Evolutionary conservation across 805 yeast species (phyloP), one percentile per base, ranked within the genome.

Genomic region (Lipomyces orientalis): DNA sequence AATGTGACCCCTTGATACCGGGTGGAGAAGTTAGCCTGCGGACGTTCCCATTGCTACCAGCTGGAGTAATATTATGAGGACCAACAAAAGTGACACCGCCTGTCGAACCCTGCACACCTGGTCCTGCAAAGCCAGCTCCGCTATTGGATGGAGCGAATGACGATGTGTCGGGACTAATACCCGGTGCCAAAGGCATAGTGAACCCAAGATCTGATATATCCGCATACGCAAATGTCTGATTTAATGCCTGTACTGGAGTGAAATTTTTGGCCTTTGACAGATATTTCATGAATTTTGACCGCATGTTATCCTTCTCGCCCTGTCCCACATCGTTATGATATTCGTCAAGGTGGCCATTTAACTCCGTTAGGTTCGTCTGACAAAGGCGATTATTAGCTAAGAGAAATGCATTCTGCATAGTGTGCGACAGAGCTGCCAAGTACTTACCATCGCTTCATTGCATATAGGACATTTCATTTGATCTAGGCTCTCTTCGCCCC

Each of bases 331-430:
- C 78, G 0, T 81, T 78, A 75, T 91, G 97, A 8, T 78, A 84
- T 65, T 85, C 89, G 75, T 92, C 97, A 34, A 91, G 77, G 76
- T 91, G 97, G 56, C 82, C 81, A 75, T 90, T 90, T 65, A 91
- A 79, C 68, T 85, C 88, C 29, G 67, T 54, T 51, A 78, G 69
- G 35, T 19, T 64, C 31, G 19, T 49, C 54, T 46, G 56, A 8
- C 31, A 43, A 29, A 10, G 56, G 9, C 62, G 7, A 19, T 22
- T n/a, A 19, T 31, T 14, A 55, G 43, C 31, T n/a, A 25, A 43
- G 31, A 43, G 49, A 22, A 37, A n/a, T n/a, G n/a, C 43, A 43
- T 43, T 43, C 49, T 43, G 9, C 8, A 43, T 43, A 8, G 14
- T 43, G n/a, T 43, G 22, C 22, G 7, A 54, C 55, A 63, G 8